These are phyloP conservation scores for Yamadazyma endophytica DNA, from an alignment of 805 yeast species.

Conservation along the genomic window DNA sequence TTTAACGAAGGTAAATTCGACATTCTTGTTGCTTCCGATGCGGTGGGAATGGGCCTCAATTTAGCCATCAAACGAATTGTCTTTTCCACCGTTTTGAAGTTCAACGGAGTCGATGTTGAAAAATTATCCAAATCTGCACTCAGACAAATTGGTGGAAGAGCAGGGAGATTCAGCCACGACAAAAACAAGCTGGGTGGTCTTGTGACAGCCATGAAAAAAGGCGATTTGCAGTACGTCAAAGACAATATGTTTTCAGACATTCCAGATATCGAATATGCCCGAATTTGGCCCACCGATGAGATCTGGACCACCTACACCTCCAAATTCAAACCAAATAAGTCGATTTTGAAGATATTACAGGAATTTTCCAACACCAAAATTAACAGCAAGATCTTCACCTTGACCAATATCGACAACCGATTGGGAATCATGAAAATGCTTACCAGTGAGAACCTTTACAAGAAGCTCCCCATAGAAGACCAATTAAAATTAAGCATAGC, in stretches of 20 bases:
- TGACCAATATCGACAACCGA: slow-evolving; percentile 9
- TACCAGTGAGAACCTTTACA: slow-evolving; percentile 25
- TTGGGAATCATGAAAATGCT: slow-evolving; percentile 26
- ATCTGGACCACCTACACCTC: slow-evolving; percentile 66
- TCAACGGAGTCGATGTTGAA: slow-evolving; percentile 53
- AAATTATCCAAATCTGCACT: slow-evolving; percentile 59
- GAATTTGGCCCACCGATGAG: slow-evolving; percentile 75
- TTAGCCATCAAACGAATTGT: slow-evolving; percentile 77
- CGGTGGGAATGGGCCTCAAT: slow-evolving; percentile 96
- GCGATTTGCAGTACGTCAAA: slow-evolving; percentile 43
- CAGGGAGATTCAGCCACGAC: slow-evolving; percentile 65
- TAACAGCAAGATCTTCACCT: slow-evolving; percentile 5
- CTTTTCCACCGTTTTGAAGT: slow-evolving; percentile 66
- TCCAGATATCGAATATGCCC: slow-evolving; percentile 53
- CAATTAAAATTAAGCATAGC: slow-evolving; percentile 56
- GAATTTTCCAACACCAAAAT: slow-evolving; percentile 4
- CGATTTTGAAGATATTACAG: slow-evolving; percentile 5
- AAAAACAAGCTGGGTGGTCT: slow-evolving; percentile 39
- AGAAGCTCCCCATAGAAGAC: slow-evolving; percentile 45
- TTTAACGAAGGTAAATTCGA: slow-evolving; percentile 81
- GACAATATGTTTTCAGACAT: slow-evolving; percentile 49
- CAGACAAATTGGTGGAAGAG: slow-evolving; percentile 95
- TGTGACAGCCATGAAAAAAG: slow-evolving; percentile 49
- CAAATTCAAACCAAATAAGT: slow-evolving; percentile 43
- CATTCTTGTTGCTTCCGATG: slow-evolving; percentile 91